Evolutionary conservation across 345 rosid genomes (phyloP), one percentile per base, ranked within the genome.

Genomic region (Crucihimalaya himalaica): DNA sequence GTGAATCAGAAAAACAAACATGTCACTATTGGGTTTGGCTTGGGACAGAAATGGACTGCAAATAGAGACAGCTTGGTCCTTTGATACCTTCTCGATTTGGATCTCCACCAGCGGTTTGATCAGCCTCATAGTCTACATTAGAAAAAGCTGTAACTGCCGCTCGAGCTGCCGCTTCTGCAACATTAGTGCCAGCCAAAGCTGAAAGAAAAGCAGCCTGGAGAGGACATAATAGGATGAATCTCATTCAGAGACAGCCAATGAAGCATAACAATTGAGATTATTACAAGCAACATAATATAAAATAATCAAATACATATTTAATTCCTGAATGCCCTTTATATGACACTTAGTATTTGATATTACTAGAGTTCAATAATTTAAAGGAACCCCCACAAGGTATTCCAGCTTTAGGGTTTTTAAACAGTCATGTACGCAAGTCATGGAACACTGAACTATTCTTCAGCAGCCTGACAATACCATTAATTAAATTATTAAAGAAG

Each of bases 201-300:
- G 97, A 92, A 52, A 92, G 84, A 78, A 95, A 95, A 39, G 96
- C 92, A 80, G 86, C 97, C 99, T 95, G 84, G 51, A 59, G 80
- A 63, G 0, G 42, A 60, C 50, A 74, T 46, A n/a, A 29, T 16
- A 71, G 12, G 51, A 43, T 23, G 8, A 35, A 63, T 20, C 34
- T 18, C 51, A 59, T 34, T 68, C 12, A 75, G 55, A 20, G 63
- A 21, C 5, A 40, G 14, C 14, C 37, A 42, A 35, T 63, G 43
- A 35, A 55, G 34, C 19, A 69, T 53, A 54, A 31, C 54, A 39
- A 52, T 9, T 16, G 15, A 60, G n/a, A 43, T 28, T 23, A 32
- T 43, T 43, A 20, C 21, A 57, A 13, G 29, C 18, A 55, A 18
- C 51, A 43, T 29, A 3, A 53, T 18, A 39, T 23, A 16, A 37